Conservation (phyloP, 352 stramenopile species). For the Phytophthora capsici region DNA sequence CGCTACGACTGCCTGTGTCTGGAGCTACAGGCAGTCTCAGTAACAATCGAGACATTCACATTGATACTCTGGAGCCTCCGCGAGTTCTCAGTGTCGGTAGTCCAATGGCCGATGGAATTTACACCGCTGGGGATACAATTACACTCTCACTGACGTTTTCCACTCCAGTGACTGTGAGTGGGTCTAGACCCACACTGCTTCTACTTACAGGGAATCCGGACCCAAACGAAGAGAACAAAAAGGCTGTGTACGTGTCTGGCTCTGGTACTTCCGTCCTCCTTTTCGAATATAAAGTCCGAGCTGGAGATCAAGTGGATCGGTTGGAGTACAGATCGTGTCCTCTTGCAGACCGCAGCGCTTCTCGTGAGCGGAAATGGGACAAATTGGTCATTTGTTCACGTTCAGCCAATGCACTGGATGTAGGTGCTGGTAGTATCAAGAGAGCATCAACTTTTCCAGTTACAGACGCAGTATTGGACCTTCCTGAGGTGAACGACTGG, state of each 20-base stretch:
- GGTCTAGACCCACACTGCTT: slow-evolving; percentile 39
- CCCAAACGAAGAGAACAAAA: slow-evolving; percentile 14
- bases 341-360: slow-evolving; percentile 32
- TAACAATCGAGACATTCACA: slow-evolving; percentile 66
- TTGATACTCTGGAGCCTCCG: slow-evolving; percentile 67
- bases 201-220: slow-evolving; percentile 38
- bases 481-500: slow-evolving; percentile 72
- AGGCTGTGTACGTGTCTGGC: slow-evolving; percentile 51
- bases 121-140: slow-evolving; percentile 63
- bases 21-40: slow-evolving; percentile 59
- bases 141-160: slow-evolving; percentile 57
- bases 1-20: slow-evolving; percentile 51
- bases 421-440: slow-evolving; percentile 55
- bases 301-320: slow-evolving; percentile 59
- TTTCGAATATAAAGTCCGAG: slow-evolving; percentile 64
- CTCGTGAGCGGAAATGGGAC: slow-evolving; percentile 43
- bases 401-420: slow-evolving; percentile 52
- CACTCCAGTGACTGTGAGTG: slow-evolving; percentile 53
- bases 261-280: slow-evolving; percentile 43
- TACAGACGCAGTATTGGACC: slow-evolving; percentile 60
- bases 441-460: slow-evolving; percentile 45
- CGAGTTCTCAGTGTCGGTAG: slow-evolving; percentile 58
- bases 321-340: slow-evolving; percentile 68
- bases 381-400: slow-evolving; percentile 61
- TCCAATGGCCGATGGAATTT: slow-evolving; percentile 54